Percentiles rank a stretch among this genome's conserved stretches.
Evolutionary conservation across 192 early-diverging fungal genomes (phyloP).

Genomic region (Phycomyces nitens): DNA sequence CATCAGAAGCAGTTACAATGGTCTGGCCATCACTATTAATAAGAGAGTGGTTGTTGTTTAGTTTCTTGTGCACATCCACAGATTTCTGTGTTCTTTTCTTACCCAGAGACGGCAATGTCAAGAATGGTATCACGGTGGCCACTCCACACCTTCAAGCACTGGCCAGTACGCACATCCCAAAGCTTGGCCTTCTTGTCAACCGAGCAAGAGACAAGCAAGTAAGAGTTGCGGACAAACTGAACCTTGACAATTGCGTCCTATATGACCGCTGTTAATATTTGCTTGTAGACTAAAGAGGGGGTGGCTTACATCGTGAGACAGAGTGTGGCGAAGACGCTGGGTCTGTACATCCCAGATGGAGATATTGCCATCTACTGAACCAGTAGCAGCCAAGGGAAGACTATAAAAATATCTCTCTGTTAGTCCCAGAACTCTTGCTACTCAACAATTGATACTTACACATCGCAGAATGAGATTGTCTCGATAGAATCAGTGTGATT

Average conservation of each 20-base stretch:
- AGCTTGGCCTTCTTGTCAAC: constrained; percentile 76
- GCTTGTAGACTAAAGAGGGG: not conserved
- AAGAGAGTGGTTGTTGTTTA: not conserved
- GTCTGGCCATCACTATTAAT: constrained; percentile 55
- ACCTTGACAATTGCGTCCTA: constrained; percentile 83
- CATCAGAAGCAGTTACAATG: constrained; percentile 80
- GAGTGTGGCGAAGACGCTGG: constrained; percentile 75
- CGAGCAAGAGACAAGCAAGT: constrained; percentile 71
- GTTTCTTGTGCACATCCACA: too few relatives aligned
- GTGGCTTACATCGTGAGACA: constrained; percentile 65
- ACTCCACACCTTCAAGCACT: constrained; percentile 63
- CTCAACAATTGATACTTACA: constrained; percentile 28
- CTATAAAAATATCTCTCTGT: constrained; percentile 18
- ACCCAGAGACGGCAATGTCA: constrained; percentile 71
- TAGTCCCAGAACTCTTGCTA: too few relatives aligned
- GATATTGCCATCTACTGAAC: constrained; percentile 83
- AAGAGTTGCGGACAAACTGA: constrained; percentile 65
- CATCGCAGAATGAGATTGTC: constrained; percentile 75
- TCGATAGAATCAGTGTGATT: constrained; percentile 85
- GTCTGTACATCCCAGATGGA: constrained; percentile 90
- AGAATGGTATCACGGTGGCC: constrained; percentile 89
- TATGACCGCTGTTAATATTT: constrained; percentile 1
- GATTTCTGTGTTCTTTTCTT: too few relatives aligned
- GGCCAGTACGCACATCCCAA: constrained; percentile 92
- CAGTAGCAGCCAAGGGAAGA: constrained; percentile 76